Evolutionary conservation across 352 stramenopile genomes (phyloP).

Genomic region (Globisporangium barbulae): DNA sequence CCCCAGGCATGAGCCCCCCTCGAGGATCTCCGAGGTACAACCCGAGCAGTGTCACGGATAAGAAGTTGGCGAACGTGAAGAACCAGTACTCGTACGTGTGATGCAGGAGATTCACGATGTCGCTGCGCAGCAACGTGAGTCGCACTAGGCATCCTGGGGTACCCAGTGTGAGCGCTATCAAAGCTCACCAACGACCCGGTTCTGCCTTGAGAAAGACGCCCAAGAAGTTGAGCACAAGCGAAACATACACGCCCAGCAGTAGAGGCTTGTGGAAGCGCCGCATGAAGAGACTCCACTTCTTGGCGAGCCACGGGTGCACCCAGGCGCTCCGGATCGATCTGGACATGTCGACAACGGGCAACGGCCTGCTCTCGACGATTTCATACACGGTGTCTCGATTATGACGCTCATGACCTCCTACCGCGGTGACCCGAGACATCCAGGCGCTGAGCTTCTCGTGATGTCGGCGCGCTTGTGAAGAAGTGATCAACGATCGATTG

Average conservation of each 20-base stretch:
- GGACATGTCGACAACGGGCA: slow-evolving; percentile 1
- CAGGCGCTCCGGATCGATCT: not conserved
- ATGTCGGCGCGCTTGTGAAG: not conserved
- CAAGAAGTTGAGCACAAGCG: slow-evolving; percentile 1
- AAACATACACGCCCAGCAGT: slow-evolving; percentile 1
- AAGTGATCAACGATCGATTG: not conserved
- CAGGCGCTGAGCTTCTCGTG: not conserved
- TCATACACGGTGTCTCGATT: not conserved
- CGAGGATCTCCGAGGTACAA: not conserved
- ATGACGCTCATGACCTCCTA: not conserved
- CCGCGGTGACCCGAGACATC: not conserved
- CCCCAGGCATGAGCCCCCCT: not conserved
- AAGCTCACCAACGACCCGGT: slow-evolving; percentile 1
- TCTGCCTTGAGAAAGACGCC: slow-evolving; percentile 2
- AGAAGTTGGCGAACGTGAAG: slow-evolving; percentile 2
- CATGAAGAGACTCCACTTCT: slow-evolving; percentile 1
- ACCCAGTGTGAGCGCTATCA: not conserved
- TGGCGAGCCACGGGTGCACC: not conserved
- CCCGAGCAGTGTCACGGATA: not conserved
- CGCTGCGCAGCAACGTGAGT: slow-evolving; percentile 2
- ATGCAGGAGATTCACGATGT: not conserved
- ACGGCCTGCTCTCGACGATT: not conserved
- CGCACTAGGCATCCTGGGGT: not conserved
- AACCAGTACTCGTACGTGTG: slow-evolving; percentile 1
- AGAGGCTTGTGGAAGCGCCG: not conserved